These are phyloP conservation scores for Eimeria zaria DNA, from an alignment of 169 alveolate genomes.

Conservation along the genomic window DNA sequence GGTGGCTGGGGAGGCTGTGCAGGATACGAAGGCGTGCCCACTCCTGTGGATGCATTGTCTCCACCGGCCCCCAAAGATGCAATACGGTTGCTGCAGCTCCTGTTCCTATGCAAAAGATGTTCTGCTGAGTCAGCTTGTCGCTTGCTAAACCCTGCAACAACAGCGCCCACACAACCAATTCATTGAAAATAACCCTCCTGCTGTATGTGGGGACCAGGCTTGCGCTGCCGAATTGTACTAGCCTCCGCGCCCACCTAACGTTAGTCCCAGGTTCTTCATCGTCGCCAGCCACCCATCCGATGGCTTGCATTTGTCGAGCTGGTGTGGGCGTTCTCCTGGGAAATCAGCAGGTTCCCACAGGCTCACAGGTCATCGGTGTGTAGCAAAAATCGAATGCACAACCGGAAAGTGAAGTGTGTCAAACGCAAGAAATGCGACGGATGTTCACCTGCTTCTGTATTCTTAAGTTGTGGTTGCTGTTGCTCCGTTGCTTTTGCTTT, in stretches of 20 bases:
- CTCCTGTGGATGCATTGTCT: not conserved
- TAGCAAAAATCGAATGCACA: not conserved
- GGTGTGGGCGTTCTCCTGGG: not conserved
- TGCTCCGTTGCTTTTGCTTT: conserved; percentile 36
- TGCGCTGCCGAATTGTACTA: not conserved
- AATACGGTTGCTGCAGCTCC: not conserved
- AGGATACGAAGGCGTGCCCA: not conserved
- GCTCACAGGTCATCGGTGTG: not conserved
- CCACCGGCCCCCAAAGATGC: not conserved
- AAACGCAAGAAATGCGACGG: not conserved
- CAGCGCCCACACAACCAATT: not conserved
- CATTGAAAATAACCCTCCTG: not conserved
- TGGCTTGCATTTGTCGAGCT: conserved; percentile 1
- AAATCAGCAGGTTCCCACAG: not conserved
- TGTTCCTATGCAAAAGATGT: not conserved
- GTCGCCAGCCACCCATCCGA: conserved; percentile 63
- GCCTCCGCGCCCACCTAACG: conserved; percentile 17
- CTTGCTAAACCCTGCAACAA: conserved; percentile 32
- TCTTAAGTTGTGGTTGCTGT: not conserved
- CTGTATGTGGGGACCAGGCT: not conserved
- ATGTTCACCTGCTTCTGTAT: conserved; percentile 2
- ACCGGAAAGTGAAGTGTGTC: not conserved
- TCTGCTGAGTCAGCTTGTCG: conserved; percentile 4
- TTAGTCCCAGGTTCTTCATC: conserved; percentile 38
- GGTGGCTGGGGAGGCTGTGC: conserved; percentile 56